A percentile compares a stretch with the other conserved stretches of the same genome.
Conservation (phyloP, 257 asterid genomes). For the Eucommia ulmoides region DNA sequence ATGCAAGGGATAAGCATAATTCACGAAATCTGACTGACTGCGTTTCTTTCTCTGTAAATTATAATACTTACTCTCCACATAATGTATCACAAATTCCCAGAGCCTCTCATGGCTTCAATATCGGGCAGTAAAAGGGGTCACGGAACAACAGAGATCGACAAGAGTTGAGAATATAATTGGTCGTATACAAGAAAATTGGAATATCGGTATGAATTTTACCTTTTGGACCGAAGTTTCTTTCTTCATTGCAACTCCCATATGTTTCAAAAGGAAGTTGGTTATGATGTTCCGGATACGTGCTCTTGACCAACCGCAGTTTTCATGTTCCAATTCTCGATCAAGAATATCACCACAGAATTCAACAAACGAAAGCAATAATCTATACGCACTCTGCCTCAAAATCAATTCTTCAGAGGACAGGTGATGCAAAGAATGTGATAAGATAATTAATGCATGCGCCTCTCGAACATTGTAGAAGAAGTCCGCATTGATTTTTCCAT, state of each 20-base stretch:
- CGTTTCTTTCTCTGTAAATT: neutral
- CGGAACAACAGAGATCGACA: neutral
- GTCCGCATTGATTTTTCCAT: slow-evolving; percentile 41
- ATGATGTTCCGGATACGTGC: slow-evolving; percentile 34
- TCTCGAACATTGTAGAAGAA: slow-evolving; percentile 43
- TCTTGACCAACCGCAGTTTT: slow-evolving; percentile 37
- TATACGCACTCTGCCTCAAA: slow-evolving; percentile 75
- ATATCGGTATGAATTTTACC: slow-evolving; percentile 28
- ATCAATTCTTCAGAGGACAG: slow-evolving; percentile 78
- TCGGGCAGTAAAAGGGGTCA: neutral
- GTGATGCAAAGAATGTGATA: slow-evolving; percentile 68
- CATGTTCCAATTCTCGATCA: slow-evolving; percentile 20
- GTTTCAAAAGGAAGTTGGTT: slow-evolving; percentile 56
- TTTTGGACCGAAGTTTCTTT: slow-evolving; percentile 58
- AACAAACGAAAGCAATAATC: slow-evolving; percentile 59
- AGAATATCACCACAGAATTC: slow-evolving; percentile 53
- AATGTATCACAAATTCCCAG: no score
- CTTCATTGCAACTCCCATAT: slow-evolving; percentile 81
- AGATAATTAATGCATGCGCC: slow-evolving; percentile 59
- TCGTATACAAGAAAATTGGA: slow-evolving; percentile 3
- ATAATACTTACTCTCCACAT: neutral
- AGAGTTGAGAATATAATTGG: slow-evolving; percentile 1
- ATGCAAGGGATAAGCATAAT: no score
- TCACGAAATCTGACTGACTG: no score
- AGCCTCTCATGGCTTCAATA: neutral